A percentile compares a stretch with the other conserved stretches of the same genome.
These are phyloP conservation scores for Hansenula lynferdii DNA, from an alignment of 1,139 yeast genomes.

Conservation along the genomic window DNA sequence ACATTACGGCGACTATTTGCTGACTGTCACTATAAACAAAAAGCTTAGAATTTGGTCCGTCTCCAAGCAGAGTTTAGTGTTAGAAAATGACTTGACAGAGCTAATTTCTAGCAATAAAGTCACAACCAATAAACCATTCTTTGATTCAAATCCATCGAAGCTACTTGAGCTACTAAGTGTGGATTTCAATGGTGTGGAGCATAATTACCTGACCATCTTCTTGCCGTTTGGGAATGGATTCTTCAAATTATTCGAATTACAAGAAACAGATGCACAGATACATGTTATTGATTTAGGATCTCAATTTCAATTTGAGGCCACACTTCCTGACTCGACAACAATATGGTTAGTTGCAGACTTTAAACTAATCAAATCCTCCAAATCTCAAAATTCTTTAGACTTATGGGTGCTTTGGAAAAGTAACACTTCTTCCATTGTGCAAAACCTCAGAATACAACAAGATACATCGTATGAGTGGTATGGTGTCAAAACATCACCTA, in stretches of 20 bases:
- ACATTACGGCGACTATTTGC: conserved; percentile 20
- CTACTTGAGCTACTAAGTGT: conserved; percentile 12
- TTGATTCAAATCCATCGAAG: conserved; percentile 21
- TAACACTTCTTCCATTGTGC: conserved; percentile 47
- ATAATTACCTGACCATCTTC: conserved; percentile 25
- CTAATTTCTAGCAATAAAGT: conserved; percentile 12
- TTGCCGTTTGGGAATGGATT: conserved; percentile 40
- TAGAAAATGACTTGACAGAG: conserved; percentile 29
- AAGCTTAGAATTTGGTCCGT: conserved; percentile 55
- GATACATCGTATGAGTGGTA: conserved; percentile 17
- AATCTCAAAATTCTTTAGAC: conserved; percentile 17
- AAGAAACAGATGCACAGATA: no score
- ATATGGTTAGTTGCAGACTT: conserved; percentile 45
- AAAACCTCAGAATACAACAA: conserved; percentile 27
- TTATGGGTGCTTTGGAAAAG: conserved; percentile 57
- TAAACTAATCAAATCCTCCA: conserved; percentile 22
- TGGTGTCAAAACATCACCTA: not conserved
- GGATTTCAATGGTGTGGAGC: conserved; percentile 4
- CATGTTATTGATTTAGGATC: conserved; percentile 28
- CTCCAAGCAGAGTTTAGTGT: conserved; percentile 28
- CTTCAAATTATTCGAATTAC: conserved; percentile 37
- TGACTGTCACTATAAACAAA: conserved; percentile 43
- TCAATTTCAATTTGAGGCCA: conserved; percentile 23
- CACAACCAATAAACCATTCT: conserved; percentile 17
- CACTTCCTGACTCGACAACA: conserved; percentile 29